Evolutionary conservation across 1,139 yeast species (phyloP), one percentile per base, ranked within the genome.

Genomic region (Yamadazyma diddensiae): DNA sequence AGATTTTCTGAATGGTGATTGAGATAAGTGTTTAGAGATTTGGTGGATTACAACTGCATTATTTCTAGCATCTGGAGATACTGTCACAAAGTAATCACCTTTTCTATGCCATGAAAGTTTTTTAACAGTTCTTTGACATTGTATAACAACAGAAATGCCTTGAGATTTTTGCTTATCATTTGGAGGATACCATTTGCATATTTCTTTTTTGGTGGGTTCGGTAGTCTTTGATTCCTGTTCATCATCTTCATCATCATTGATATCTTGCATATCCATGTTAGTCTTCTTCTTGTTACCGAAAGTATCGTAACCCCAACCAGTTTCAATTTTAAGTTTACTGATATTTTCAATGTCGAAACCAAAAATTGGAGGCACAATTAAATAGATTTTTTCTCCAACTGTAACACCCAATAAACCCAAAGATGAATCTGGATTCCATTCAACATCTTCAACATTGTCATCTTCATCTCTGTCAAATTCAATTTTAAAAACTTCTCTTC

Each of bases 51-150:
- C 70, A 26, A 92, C 96, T 4, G 97, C 82, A 5, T 94, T 77
- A 53, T 87, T 82, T 39, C 86, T 87, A 35, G 87, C 83, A 38
- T 85, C 92, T 29, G 97, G 97, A 9, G 95, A 80, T 15, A 87
- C 95, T 3, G 95, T 82, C 43, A 92, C 95, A 49, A 94, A 86
- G 57, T 92, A 92, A 64, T 92, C 98, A 53, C 98, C 99, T 53
- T 85, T 83, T 58, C 97, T 76, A 59, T 92, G 99, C 99, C 99
- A 92, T 45, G 95, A 77, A 12, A 92, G 50, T 53, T 81, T 83
- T 63, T 87, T 88, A 45, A 92, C 76, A 1, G 86, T 71, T 56
- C 81, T 84, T 46, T 77, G 72, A 41, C 82, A 73, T 39, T 92
- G 78, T 19, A 86, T 80, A 20, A 69, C 50, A 7, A 87, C 83